phyloP scores from a whole-genome alignment of 768 basidiomycete genomes.

The Leccinum olivaceopallidum region DNA sequence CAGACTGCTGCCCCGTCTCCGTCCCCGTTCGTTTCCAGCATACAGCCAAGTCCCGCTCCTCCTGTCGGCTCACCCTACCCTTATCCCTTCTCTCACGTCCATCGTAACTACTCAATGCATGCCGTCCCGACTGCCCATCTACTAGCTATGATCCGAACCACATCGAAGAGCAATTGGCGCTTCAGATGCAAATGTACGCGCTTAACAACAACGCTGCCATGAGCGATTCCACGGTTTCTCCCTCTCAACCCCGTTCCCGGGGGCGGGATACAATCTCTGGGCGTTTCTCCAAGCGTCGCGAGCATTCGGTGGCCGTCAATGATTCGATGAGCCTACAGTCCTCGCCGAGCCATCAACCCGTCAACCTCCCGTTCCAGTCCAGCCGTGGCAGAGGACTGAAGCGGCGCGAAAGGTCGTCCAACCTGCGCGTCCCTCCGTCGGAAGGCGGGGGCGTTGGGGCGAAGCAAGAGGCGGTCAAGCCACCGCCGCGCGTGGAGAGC shows the following conservation, averaged over 20 bases:
- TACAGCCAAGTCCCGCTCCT: constrained; percentile 53
- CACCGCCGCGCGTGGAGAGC: constrained; percentile 78
- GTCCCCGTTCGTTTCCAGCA: constrained; percentile 59
- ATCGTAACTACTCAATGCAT: constrained; percentile 28
- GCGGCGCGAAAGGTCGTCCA: constrained; percentile 42
- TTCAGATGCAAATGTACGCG: constrained; percentile 79
- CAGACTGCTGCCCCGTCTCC: constrained; percentile 75
- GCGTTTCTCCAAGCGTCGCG: constrained; percentile 62
- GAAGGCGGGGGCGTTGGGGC: not conserved
- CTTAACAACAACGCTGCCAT: constrained; percentile 65
- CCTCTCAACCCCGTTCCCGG: constrained; percentile 71
- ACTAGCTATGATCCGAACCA: constrained; percentile 43
- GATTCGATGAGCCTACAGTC: constrained; percentile 58
- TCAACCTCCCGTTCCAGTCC: constrained; percentile 48
- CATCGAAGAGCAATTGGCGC: constrained; percentile 69
- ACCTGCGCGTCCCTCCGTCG: constrained; percentile 30
- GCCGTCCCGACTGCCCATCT: constrained; percentile 42
- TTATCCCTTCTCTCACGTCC: constrained; percentile 55
- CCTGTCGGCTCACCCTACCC: constrained; percentile 78
- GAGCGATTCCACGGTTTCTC: constrained; percentile 76
- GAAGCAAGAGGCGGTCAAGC: constrained; percentile 45
- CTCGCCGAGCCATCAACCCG: constrained; percentile 35
- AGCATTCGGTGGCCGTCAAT: constrained; percentile 44
- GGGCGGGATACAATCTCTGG: constrained; percentile 67
- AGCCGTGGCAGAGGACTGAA: constrained; percentile 47